These are phyloP conservation scores for Boletellus emodensis DNA, from an alignment of 768 basidiomycete species.

Conservation along the genomic window DNA sequence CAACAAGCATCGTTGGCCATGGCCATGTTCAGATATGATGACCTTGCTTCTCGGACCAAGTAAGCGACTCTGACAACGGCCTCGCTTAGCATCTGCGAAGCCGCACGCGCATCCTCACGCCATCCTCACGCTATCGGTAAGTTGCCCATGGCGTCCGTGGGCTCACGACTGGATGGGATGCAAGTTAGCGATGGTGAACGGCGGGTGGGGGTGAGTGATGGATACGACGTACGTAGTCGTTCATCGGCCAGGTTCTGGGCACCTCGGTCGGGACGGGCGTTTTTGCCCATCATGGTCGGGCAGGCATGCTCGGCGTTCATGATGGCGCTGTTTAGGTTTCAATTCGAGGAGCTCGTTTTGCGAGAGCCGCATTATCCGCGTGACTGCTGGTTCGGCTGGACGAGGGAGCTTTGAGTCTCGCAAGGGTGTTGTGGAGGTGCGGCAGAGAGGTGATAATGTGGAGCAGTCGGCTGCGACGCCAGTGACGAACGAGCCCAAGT, in stretches of 20 bases:
- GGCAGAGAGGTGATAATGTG: neutral
- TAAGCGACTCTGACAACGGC: neutral
- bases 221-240: conserved; percentile 36
- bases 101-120: conserved; percentile 76
- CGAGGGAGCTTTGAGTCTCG: conserved; percentile 51
- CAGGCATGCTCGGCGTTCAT: conserved; percentile 57
- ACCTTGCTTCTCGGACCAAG: neutral
- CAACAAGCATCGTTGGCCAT: conserved; percentile 65
- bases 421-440: conserved; percentile 33
- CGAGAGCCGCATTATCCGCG: conserved; percentile 62
- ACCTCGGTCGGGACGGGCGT: conserved; percentile 70
- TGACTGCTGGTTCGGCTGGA: conserved; percentile 58
- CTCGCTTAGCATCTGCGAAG: neutral
- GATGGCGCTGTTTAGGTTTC: conserved; percentile 54
- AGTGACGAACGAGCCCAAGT: neutral
- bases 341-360: conserved; percentile 51
- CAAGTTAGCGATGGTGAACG: too few species aligned
- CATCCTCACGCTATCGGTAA: conserved; percentile 63
- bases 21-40: conserved; percentile 49
- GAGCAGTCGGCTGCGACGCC: neutral
- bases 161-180: too few species aligned
- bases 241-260: conserved; percentile 81
- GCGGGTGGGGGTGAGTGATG: too few species aligned
- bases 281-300: conserved; percentile 68
- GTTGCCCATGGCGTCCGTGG: conserved; percentile 10